Evolutionary conservation across 805 yeast species (phyloP), one percentile per base, ranked within the genome.

Genomic region (Wickerhamia fluorescens): DNA sequence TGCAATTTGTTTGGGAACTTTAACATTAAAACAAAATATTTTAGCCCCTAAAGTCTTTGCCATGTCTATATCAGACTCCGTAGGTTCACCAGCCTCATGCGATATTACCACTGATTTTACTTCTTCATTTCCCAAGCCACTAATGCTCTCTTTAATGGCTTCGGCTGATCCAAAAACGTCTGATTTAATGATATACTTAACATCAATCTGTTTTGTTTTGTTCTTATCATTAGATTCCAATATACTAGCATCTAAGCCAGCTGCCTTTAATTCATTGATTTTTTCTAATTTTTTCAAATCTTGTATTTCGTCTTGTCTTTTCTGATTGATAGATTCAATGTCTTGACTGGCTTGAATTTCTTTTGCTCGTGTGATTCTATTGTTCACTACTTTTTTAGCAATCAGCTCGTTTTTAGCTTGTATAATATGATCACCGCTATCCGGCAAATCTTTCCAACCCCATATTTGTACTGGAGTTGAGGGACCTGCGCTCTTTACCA

Each of bases 111-210:
- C 55, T 4, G 87, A 73, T 35, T 66, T 62, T 5, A 89, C 89
- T 47, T 84, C 94, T 2, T 81, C 83, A 51, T 89, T 88, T 5
- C 96, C 96, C n/a, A 92, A 57, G 8, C 78, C 77, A 34, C 68
- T 66, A 27, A 92, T 74, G 42, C 89, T 76, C 51, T 88, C 96
- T 21, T 63, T 69, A 19, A 92, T 82, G 2, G 98, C 98, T 50
- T 92, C 98, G 0, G 84, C 82, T 1, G 97, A 88, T 0, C 98
- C 98, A 41, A 79, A 78, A 1, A 89, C 96, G 56, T 92, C 98
- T 0, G 95, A 83, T 49, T 84, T 86, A 20, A 92, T 64, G 16
- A 92, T 77, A 40, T 78, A 86, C 17, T 75, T 73, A 8, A 56
- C 58, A 9, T 58, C 51, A 49, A 47, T 27, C 29, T 52, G 30